These are phyloP conservation scores for Musa balbisiana DNA, from an alignment of 202 grass and related monocot species.

Conservation along the genomic window DNA sequence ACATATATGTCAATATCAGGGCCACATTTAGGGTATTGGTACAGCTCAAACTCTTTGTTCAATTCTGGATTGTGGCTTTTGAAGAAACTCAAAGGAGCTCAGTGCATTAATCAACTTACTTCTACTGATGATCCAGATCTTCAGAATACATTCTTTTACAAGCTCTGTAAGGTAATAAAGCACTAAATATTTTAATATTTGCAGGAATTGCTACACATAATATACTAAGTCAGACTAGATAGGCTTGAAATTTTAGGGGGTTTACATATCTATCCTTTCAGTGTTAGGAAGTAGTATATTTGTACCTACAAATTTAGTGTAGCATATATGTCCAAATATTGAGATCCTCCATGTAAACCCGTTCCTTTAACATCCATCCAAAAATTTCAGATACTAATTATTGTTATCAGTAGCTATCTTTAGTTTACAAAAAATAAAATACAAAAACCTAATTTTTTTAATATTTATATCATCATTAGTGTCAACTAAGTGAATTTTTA, in stretches of 20 bases:
- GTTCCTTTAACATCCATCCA: too few species aligned
- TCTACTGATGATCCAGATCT: conserved; percentile 70
- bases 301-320: not conserved
- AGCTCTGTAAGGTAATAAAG: conserved; percentile 67
- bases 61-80: conserved; percentile 90
- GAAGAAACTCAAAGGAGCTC: conserved; percentile 70
- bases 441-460: too few species aligned
- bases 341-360: too few species aligned
- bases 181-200: not conserved
- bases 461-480: too few species aligned
- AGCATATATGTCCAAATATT: not conserved
- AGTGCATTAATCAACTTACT: conserved; percentile 87
- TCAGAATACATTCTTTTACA: conserved; percentile 76
- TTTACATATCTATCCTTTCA: not conserved
- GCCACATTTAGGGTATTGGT: conserved; percentile 84
- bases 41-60: conserved; percentile 85
- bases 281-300: not conserved
- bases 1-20: conserved; percentile 94
- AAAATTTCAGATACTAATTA: too few species aligned
- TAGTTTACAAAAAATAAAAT: too few species aligned
- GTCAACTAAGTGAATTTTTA: too few species aligned
- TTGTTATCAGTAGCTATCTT: too few species aligned
- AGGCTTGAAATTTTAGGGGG: not conserved
- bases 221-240: too few species aligned
- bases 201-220: not conserved